Evolutionary conservation across 306 rosid genomes (phyloP).

Genomic region (Morella rubra): DNA sequence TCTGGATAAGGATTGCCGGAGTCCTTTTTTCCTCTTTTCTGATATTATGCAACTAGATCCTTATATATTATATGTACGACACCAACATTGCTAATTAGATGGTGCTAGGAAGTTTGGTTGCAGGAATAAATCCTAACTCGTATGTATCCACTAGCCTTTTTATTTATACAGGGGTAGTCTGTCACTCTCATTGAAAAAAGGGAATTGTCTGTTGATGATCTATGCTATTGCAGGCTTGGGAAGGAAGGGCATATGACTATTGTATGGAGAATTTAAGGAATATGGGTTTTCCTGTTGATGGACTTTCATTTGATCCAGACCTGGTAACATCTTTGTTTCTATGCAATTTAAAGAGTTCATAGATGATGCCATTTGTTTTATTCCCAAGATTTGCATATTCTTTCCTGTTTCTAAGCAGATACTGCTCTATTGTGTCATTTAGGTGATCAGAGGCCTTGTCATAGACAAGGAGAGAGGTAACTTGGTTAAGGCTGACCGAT

Average conservation of each 20-base stretch:
- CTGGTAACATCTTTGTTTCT: constrained; percentile 56
- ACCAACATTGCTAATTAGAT: constrained; percentile 17
- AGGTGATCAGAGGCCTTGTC: constrained; percentile 99
- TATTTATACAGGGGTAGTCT: constrained; percentile 11
- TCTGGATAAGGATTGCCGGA: constrained; percentile 4
- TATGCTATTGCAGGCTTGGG: constrained; percentile 79
- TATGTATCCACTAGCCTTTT: constrained; percentile 17
- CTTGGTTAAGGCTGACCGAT: constrained; percentile 95
- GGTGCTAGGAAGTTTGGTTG: not conserved
- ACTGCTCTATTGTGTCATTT: constrained; percentile 29
- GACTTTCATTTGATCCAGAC: constrained; percentile 89
- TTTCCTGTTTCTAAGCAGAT: constrained; percentile 19
- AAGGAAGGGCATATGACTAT: constrained; percentile 96
- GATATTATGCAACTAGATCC: not conserved
- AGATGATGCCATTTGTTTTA: constrained; percentile 8
- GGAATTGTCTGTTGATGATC: constrained; percentile 25
- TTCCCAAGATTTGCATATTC: constrained; percentile 9
- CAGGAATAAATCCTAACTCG: constrained; percentile 9
- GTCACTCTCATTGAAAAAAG: constrained; percentile 5
- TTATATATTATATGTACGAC: constrained; percentile 14
- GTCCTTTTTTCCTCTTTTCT: constrained; percentile 1
- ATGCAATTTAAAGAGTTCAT: constrained; percentile 15
- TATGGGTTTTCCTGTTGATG: constrained; percentile 90
- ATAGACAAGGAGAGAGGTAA: constrained; percentile 96
- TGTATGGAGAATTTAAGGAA: constrained; percentile 88